Evolutionary conservation across 768 basidiomycete genomes (phyloP), one percentile per base, ranked within the genome.

Genomic region (Boletus coccyginus): DNA sequence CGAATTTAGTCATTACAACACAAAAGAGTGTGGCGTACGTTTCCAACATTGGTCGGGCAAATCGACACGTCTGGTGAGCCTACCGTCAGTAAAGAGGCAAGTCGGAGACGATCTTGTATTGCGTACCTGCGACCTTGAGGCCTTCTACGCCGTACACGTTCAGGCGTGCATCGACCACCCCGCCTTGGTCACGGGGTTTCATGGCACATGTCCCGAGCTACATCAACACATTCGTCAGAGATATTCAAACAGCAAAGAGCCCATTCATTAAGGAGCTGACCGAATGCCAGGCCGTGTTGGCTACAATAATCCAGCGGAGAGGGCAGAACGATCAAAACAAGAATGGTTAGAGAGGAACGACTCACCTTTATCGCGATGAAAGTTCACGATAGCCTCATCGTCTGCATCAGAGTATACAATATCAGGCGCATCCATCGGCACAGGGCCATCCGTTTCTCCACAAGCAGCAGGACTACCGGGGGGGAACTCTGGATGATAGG

Each of bases 161-260:
- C 46, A 88, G 65, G 32, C 71, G 72, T 5, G 77, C 53, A 61
- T 89, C 85, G 5, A 89, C 84, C 8, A 90, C 87, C 5, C 87
- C 88, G 2, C 78, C 78, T 33, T 77, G 50, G 12, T 81, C 75
- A 2, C 79, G 77, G 1, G 83, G 77, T 66, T 86, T 86, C 87
- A 88, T 88, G 0, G 85, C 78, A 53, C 85, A 87, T 0, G 86
- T 88, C 39, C 86, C 86, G 5, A 84, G 73, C 84, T 86, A 24
- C 5, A 24, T 44, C 2, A n/a, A 43, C 10, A 3, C 3, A 3
- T 29, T 10, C 17, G 19, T 59, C 16, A 51, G n/a, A 7, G 8
- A 4, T 16, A 29, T 33, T 17, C 10, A 0, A 8, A 27, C 27
- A 27, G 14, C 9, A 6, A 8, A 11, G n/a, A 8, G 19, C 1